phyloP scores from a whole-genome alignment of 1,284 basidiomycete genomes.

The Malassezia japonica region DNA sequence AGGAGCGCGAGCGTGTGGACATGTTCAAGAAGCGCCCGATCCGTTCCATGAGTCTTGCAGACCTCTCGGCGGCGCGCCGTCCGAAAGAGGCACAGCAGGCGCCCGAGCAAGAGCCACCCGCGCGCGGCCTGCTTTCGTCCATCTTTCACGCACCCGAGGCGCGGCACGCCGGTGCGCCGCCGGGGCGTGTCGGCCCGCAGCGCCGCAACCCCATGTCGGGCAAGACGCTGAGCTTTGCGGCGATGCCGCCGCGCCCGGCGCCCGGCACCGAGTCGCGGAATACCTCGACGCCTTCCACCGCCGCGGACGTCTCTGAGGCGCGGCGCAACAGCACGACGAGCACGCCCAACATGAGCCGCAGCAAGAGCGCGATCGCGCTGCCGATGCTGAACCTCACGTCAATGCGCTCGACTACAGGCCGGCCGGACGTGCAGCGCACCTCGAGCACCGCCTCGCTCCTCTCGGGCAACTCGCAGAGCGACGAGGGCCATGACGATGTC shows the following conservation, averaged over 20 bases:
- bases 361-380: conserved; percentile 60
- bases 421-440: not conserved
- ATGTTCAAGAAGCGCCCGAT: conserved; percentile 69
- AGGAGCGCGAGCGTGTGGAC: conserved; percentile 58
- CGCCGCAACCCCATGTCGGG: not conserved
- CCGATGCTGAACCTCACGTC: conserved; percentile 52
- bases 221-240: not conserved
- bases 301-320: not conserved
- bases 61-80: conserved; percentile 19
- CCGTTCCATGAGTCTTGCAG: conserved; percentile 39
- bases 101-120: not conserved
- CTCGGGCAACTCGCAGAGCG: not conserved
- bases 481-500: not conserved
- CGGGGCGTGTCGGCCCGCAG: not conserved
- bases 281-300: not conserved
- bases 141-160: conserved; percentile 35
- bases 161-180: not conserved
- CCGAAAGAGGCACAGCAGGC: conserved; percentile 18
- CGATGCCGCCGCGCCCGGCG: not conserved
- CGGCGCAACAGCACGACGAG: conserved; percentile 18
- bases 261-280: not conserved
- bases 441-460: not conserved
- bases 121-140: conserved; percentile 39
- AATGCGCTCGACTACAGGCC: conserved; percentile 46
- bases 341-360: conserved; percentile 51